Evolutionary conservation across 441 rosid genomes (phyloP).

Genomic region (Eutrema salsugineum): DNA sequence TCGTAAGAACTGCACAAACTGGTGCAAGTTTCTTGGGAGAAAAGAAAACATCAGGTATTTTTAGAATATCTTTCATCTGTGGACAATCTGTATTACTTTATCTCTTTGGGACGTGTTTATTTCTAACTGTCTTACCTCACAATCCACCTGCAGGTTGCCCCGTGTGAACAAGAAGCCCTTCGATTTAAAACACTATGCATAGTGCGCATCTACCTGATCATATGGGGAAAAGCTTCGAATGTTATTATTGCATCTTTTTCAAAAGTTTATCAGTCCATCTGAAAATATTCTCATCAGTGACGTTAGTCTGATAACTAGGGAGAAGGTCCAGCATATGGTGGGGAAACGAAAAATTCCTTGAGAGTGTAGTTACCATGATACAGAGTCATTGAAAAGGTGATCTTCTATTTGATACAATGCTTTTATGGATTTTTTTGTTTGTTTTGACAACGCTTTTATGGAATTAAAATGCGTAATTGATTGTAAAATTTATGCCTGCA

Average conservation of each 20-base stretch:
- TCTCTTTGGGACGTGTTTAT: constrained; percentile 5
- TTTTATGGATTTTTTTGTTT: not conserved
- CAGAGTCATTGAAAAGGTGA: constrained; percentile 58
- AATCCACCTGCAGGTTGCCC: constrained; percentile 66
- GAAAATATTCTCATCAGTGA: too few species aligned
- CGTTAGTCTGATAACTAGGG: constrained; percentile 57
- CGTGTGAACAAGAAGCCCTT: constrained; percentile 71
- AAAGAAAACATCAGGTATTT: constrained; percentile 69
- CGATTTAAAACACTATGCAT: constrained; percentile 82
- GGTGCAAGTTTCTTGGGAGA: constrained; percentile 91
- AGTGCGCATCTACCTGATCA: constrained; percentile 93
- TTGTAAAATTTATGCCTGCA: constrained; percentile 36
- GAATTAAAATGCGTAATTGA: constrained; percentile 10
- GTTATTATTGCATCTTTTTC: not conserved
- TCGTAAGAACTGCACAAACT: constrained; percentile 83
- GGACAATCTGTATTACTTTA: not conserved
- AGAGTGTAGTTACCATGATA: constrained; percentile 78
- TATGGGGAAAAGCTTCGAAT: constrained; percentile 98
- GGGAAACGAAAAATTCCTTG: constrained; percentile 71
- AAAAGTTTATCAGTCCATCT: not conserved
- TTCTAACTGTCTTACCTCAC: constrained; percentile 18
- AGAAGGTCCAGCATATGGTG: constrained; percentile 70
- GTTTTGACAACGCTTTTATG: not conserved
- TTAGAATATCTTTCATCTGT: not conserved
- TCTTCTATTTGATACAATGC: constrained; percentile 6